phyloP scores from a whole-genome alignment of 192 early-diverging fungal species.

The Martensiomyces pterosporus region DNA sequence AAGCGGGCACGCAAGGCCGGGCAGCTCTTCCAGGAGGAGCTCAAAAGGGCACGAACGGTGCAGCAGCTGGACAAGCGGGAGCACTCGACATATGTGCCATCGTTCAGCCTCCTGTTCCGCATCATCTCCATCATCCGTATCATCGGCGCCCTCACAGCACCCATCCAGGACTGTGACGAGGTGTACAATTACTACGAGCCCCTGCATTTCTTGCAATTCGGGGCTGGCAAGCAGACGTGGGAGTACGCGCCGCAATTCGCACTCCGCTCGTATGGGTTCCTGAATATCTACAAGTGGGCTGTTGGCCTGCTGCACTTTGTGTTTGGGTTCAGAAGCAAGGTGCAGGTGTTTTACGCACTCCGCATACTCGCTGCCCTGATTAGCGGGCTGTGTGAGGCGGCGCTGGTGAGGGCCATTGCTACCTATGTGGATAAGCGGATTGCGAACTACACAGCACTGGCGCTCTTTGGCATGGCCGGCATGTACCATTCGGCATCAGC shows the following conservation, averaged over 20 bases:
- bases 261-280: constrained; percentile 84
- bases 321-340: constrained; percentile 21
- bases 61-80: not conserved
- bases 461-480: constrained; percentile 69
- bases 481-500: constrained; percentile 82
- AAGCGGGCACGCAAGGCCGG: constrained; percentile 2
- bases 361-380: constrained; percentile 60
- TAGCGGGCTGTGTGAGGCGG: constrained; percentile 64
- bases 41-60: no score
- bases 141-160: constrained; percentile 24
- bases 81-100: constrained; percentile 5
- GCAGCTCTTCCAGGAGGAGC: no score
- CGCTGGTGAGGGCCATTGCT: constrained; percentile 62
- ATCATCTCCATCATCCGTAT: constrained; percentile 13
- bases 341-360: constrained; percentile 71
- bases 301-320: constrained; percentile 46
- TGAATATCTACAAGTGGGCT: constrained; percentile 55
- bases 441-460: constrained; percentile 63
- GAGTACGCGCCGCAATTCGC: constrained; percentile 89
- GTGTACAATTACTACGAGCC: constrained; percentile 98
- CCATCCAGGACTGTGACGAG: constrained; percentile 54
- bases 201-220: constrained; percentile 79
- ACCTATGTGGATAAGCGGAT: constrained; percentile 59
- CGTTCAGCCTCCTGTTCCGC: constrained; percentile 10
- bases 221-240: constrained; percentile 91